phyloP scores from a whole-genome alignment of 805 yeast species.

The Candida ascalaphidarum region DNA sequence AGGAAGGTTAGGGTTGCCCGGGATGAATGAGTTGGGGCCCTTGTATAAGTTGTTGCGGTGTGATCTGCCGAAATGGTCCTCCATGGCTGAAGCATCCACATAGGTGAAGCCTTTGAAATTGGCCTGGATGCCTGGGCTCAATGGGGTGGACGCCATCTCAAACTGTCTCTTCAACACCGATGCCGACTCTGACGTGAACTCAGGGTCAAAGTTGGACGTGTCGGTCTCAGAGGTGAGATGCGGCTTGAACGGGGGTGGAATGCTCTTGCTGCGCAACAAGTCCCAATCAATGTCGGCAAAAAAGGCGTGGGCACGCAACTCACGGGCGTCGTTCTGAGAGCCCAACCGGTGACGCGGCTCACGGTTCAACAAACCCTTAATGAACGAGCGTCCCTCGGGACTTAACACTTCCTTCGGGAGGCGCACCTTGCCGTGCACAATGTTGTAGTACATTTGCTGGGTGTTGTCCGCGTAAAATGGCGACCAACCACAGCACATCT shows the following conservation, averaged over 20 bases:
- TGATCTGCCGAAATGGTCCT: conserved; percentile 59
- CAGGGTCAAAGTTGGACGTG: conserved; percentile 96
- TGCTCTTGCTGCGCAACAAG: conserved; percentile 61
- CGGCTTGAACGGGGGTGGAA: conserved; percentile 96
- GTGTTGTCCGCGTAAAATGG: conserved; percentile 97
- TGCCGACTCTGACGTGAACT: conserved; percentile 77
- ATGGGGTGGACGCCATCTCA: conserved; percentile 66
- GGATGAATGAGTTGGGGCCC: conserved; percentile 63
- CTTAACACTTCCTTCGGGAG: conserved; percentile 94
- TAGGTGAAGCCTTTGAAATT: conserved; percentile 95
- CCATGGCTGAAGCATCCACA: conserved; percentile 89
- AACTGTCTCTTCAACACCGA: conserved; percentile 64
- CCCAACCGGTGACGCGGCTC: conserved; percentile 95
- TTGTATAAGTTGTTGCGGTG: conserved; percentile 28
- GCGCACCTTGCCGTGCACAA: conserved; percentile 96
- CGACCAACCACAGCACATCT: conserved; percentile 99
- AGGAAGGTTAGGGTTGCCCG: conserved; percentile 72
- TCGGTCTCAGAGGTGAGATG: conserved; percentile 86
- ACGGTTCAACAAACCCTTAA: conserved; percentile 88
- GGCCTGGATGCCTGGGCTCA: conserved; percentile 92
- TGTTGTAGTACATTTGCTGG: conserved; percentile 98
- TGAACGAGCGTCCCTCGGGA: conserved; percentile 90
- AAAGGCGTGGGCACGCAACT: conserved; percentile 85
- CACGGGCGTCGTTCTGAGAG: conserved; percentile 85
- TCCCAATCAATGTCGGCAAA: conserved; percentile 91